Base-by-base conservation (phyloP, 139 green algal genomes). In the Picochlorum sp. region DNA sequence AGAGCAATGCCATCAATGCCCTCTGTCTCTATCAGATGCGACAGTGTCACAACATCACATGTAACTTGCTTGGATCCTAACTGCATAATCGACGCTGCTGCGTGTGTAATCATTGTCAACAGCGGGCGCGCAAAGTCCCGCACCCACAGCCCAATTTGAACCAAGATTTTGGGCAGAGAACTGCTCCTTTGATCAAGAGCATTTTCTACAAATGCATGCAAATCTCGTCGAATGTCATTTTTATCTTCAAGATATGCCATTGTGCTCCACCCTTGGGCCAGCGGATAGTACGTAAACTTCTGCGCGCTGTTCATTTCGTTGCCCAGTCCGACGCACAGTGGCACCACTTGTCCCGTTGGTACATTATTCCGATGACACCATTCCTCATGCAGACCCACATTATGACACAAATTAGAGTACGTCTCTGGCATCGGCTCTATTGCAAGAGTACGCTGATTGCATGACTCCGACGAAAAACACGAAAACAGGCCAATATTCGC, bases 401-500 rank as follows among this genome's bases (percentile, higher is more conserved):
- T 77, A 52, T 58, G 13, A 7, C 28, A 2, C 9, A 74, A 57
- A 5, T 39, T 55, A 10, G 31, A 37, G 20, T 36, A 50, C 2
- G 51, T 35, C 5, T 31, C 0, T 2, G 69, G 69, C 30, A 77
- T 26, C 4, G 69, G 69, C 64, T 77, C 57, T 18, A 51, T 41
- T 10, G 29, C 28, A 8, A 70, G 24, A 20, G 63, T 59, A 4
- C 40, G 20, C 18, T n/a, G 18, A 5, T 47, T 47, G 7, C 3
- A 8, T 26, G 14, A 47, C 39, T n/a, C 39, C 18, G 69, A 64
- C 5, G 74, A 59, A 26, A 35, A 58, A 24, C 60, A 24, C 7
- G 64, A 36, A 50, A 83, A 83, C 32, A 83, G 22, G 6, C 71
- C 71, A 30, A 80, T 72, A 63, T 83, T 82, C 30, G 59, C 74